Evolutionary conservation across 2,329 filamentous ascomycete genomes (phyloP).

Genomic region (Fusarium sp.): DNA sequence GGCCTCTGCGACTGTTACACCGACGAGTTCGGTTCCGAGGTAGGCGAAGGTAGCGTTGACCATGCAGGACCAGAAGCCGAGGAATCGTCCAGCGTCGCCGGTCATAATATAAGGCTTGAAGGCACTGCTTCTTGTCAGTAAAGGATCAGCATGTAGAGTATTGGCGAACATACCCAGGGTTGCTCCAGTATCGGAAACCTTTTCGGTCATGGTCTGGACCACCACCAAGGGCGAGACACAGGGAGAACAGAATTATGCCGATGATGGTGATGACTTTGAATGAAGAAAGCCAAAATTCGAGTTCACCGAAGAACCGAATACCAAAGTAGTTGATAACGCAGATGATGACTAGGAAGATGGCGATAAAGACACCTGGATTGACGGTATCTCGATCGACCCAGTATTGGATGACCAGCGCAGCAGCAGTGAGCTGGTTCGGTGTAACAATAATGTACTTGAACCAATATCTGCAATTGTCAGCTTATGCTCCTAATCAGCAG

Average conservation of each 20-base stretch:
- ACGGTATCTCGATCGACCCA: constrained; percentile 75
- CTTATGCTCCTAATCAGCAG: not conserved
- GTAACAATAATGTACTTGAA: constrained; percentile 88
- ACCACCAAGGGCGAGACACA: constrained; percentile 73
- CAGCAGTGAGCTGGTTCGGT: constrained; percentile 85
- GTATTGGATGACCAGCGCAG: constrained; percentile 81
- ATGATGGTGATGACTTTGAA: constrained; percentile 77
- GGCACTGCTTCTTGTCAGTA: constrained; percentile 47
- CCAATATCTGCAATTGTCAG: constrained; percentile 61
- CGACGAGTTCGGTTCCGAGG: constrained; percentile 79
- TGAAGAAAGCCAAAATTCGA: constrained; percentile 70
- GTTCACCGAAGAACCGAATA: constrained; percentile 75
- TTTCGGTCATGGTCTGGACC: constrained; percentile 70
- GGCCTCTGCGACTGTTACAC: constrained; percentile 81
- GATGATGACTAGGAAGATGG: constrained; percentile 73
- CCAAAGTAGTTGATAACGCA: constrained; percentile 75
- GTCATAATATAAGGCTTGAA: constrained; percentile 48
- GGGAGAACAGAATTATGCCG: constrained; percentile 72
- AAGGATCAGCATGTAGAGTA: rapidly evolving
- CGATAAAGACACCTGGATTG: constrained; percentile 84
- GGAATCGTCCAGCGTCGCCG: constrained; percentile 61
- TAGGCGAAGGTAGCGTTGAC: constrained; percentile 84
- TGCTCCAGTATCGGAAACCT: constrained; percentile 74
- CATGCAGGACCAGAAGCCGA: constrained; percentile 76
- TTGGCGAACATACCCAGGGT: constrained; percentile 57